Conservation (phyloP, 2,329 filamentous ascomycete species). For the Monilinia polystroma region DNA sequence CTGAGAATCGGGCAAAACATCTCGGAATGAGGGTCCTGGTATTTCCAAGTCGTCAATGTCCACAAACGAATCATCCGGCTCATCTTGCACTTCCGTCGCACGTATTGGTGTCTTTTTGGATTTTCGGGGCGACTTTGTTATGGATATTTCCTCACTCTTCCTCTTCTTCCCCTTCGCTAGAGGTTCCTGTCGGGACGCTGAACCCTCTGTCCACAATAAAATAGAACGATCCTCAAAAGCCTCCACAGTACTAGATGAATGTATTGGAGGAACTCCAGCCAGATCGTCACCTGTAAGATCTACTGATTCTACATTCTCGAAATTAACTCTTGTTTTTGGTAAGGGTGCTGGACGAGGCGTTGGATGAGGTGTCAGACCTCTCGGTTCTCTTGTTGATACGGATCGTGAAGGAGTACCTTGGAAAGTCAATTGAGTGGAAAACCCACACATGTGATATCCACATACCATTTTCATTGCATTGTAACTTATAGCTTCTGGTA, state of each 20-base stretch:
- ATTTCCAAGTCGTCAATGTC: conserved; percentile 38
- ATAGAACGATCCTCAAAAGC: conserved; percentile 28
- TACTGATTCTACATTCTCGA: conserved; percentile 35
- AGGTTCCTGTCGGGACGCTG: conserved; percentile 36
- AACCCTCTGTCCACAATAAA: conserved; percentile 35
- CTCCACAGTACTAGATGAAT: conserved; percentile 34
- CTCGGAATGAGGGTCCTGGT: conserved; percentile 10
- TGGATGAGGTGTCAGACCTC: conserved; percentile 28
- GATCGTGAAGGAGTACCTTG: conserved; percentile 33
- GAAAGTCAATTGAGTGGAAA: conserved; percentile 7
- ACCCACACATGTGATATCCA: conserved; percentile 21
- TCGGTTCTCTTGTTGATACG: conserved; percentile 23
- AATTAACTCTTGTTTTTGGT: conserved; percentile 32
- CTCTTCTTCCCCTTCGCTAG: conserved; percentile 36
- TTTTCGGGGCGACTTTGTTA: conserved; percentile 25
- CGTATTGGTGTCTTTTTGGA: conserved; percentile 20
- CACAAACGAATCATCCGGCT: conserved; percentile 35
- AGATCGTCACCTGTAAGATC: conserved; percentile 38
- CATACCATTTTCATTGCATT: conserved; percentile 32
- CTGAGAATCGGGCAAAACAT: conserved; percentile 10
- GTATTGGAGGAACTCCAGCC: conserved; percentile 15
- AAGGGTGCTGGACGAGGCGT: conserved; percentile 40
- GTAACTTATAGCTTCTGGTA: conserved; percentile 29
- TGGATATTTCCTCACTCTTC: conserved; percentile 39
- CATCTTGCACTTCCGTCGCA: conserved; percentile 16